These are phyloP conservation scores for Barbatosphaeria neglecta DNA, from an alignment of 495 filamentous ascomycete genomes.

Conservation along the genomic window DNA sequence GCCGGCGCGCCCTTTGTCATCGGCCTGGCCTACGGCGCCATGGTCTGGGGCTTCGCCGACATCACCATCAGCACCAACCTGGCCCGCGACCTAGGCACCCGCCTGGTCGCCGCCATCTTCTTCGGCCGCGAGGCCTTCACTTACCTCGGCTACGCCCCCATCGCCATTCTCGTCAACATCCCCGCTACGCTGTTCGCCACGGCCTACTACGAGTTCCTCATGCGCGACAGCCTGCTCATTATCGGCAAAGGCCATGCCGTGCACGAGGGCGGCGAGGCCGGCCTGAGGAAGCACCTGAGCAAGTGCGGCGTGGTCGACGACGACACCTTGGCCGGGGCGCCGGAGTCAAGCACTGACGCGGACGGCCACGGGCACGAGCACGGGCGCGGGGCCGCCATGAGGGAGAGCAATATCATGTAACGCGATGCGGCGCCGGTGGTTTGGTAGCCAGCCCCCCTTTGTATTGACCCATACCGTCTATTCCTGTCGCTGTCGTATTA, in stretches of 20 bases:
- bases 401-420: too few species aligned
- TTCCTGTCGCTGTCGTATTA: too few species aligned
- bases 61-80: constrained; percentile 40
- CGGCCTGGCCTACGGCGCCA: constrained; percentile 35
- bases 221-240: constrained; percentile 36
- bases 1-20: constrained; percentile 34
- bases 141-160: constrained; percentile 29
- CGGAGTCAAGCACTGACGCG: background rate
- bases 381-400: too few species aligned
- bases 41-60: constrained; percentile 38
- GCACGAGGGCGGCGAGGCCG: constrained; percentile 40
- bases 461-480: too few species aligned
- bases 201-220: constrained; percentile 37
- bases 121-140: constrained; percentile 37
- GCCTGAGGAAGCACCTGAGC: constrained; percentile 35
- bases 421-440: too few species aligned
- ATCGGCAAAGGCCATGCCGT: constrained; percentile 34
- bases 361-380: background rate
- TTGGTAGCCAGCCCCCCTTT: too few species aligned
- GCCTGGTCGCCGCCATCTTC: constrained; percentile 46
- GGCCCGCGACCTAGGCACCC: constrained; percentile 38
- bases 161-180: constrained; percentile 38
- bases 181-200: constrained; percentile 43
- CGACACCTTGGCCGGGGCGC: too few species aligned
- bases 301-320: constrained; percentile 6